Conservation (phyloP, 2,329 filamentous ascomycete species). For the Colletotrichum sp. region DNA sequence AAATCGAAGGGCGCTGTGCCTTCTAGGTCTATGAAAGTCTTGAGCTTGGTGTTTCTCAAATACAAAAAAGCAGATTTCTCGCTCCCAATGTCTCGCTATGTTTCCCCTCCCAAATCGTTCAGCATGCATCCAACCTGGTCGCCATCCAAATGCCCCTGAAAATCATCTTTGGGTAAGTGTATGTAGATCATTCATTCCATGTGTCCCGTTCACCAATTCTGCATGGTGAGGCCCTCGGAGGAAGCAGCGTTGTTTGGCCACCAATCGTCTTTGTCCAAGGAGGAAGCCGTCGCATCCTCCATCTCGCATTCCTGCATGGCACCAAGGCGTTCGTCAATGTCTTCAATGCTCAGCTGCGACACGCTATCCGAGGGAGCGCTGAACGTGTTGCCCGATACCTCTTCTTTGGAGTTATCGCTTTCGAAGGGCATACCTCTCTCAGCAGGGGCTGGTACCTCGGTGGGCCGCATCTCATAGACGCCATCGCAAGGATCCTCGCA, state of each 20-base stretch:
- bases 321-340: not conserved
- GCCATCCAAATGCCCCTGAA: not conserved
- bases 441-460: not conserved
- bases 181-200: not conserved
- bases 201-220: not conserved
- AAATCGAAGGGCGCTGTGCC: not conserved
- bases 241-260: fast-evolving
- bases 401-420: not conserved
- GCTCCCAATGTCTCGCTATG: not conserved
- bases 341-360: not conserved
- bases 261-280: not conserved
- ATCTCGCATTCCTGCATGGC: not conserved
- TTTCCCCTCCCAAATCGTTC: not conserved
- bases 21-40: not conserved
- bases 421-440: not conserved
- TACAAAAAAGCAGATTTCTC: not conserved
- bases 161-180: not conserved
- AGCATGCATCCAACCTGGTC: not conserved
- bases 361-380: not conserved
- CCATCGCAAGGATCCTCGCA: not conserved
- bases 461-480: fast-evolving
- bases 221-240: not conserved
- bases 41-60: not conserved
- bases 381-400: not conserved
- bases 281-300: not conserved